Conservation (phyloP, 148 eudicot genomes). For the Persicaria tinctoria region DNA sequence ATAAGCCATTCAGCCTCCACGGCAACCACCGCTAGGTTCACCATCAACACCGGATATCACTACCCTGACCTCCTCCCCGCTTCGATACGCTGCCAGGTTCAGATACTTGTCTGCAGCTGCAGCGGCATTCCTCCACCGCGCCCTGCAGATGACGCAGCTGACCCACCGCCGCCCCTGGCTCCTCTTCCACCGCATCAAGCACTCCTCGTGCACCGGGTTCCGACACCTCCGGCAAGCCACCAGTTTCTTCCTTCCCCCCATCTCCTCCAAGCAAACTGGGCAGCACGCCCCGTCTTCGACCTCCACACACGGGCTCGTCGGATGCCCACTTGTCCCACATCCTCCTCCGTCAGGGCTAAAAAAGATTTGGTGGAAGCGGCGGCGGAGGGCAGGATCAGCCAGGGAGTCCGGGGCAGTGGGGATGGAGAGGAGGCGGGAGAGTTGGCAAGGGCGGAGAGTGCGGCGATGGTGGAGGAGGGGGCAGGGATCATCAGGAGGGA, state of each 20-base stretch:
- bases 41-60: neutral
- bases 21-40: slow-evolving; percentile 15
- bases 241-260: slow-evolving; percentile 40
- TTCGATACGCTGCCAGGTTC: slow-evolving; percentile 57
- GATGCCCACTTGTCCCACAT: neutral
- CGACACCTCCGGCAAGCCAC: slow-evolving; percentile 69
- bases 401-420: slow-evolving; percentile 38
- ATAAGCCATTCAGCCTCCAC: neutral
- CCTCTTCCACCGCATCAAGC: slow-evolving; percentile 73
- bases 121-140: slow-evolving; percentile 49
- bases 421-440: slow-evolving; percentile 39
- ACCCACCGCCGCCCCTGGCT: slow-evolving; percentile 47
- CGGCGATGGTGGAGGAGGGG: slow-evolving; percentile 30
- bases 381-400: slow-evolving; percentile 37
- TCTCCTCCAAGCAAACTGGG: slow-evolving; percentile 82
- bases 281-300: slow-evolving; percentile 48
- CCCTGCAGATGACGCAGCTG: slow-evolving; percentile 80
- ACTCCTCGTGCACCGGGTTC: slow-evolving; percentile 67
- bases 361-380: slow-evolving; percentile 55
- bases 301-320: neutral
- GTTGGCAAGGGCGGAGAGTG: slow-evolving; percentile 53
- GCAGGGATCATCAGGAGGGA: slow-evolving; percentile 43
- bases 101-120: slow-evolving; percentile 45
- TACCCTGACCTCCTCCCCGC: slow-evolving; percentile 23
- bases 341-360: slow-evolving; percentile 21